phyloP scores from a whole-genome alignment of 2,329 filamentous ascomycete genomes.

The Exophiala oligosperma region DNA sequence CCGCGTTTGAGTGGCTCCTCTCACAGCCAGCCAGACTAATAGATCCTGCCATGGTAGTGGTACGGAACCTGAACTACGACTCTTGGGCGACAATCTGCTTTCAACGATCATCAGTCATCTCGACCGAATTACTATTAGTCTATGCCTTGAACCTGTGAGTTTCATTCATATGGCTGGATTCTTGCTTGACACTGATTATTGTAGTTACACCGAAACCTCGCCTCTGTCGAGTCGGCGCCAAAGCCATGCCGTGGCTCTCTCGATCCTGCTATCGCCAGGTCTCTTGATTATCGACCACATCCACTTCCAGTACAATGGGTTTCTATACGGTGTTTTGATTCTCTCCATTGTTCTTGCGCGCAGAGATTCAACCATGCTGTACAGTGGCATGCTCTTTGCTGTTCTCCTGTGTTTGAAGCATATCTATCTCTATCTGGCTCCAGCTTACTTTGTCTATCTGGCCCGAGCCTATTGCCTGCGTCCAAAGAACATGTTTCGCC shows the following conservation, averaged over 20 bases:
- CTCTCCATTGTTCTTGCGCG: slow-evolving; percentile 82
- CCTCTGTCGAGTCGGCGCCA: slow-evolving; percentile 66
- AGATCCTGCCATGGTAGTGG: slow-evolving; percentile 77
- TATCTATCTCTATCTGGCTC: slow-evolving; percentile 94
- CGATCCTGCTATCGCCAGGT: slow-evolving; percentile 86
- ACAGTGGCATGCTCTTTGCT: slow-evolving; percentile 81
- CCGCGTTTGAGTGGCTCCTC: slow-evolving; percentile 91
- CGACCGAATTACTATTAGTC: slow-evolving; percentile 79
- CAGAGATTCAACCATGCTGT: slow-evolving; percentile 70
- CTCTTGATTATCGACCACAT: slow-evolving; percentile 97
- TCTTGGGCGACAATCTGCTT: slow-evolving; percentile 95
- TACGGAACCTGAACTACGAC: slow-evolving; percentile 80
- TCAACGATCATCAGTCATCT: slow-evolving; percentile 83
- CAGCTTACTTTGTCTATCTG: slow-evolving; percentile 92
- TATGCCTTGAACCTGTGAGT: slow-evolving; percentile 75
- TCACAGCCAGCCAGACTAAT: slow-evolving; percentile 75
- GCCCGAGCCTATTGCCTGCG: slow-evolving; percentile 87
- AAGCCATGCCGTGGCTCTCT: slow-evolving; percentile 83
- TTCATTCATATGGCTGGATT: no score
- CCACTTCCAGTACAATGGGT: slow-evolving; percentile 98
- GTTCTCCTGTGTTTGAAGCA: slow-evolving; percentile 91
- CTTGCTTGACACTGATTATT: not conserved
- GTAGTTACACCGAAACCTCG: slow-evolving; percentile 70
- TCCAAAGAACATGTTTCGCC: slow-evolving; percentile 66
- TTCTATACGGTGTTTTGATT: slow-evolving; percentile 87